Conservation (phyloP, 2,329 filamentous ascomycete genomes). For the Cordyceps javanica region DNA sequence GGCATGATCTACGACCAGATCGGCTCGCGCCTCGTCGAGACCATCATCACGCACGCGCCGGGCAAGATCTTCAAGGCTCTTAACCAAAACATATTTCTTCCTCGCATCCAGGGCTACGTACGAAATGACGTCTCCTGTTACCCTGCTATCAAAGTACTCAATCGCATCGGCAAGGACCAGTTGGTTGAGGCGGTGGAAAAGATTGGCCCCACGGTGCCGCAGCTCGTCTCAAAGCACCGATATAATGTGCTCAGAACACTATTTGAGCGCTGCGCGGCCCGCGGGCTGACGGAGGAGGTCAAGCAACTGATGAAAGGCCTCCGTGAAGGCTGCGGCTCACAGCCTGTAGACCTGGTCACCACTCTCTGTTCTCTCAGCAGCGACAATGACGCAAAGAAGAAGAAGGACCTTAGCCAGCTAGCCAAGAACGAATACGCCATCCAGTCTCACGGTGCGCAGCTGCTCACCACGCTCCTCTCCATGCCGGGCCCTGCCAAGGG, state of each 20-base stretch:
- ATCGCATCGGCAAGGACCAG: slow-evolving; percentile 81
- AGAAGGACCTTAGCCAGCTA: slow-evolving; percentile 31
- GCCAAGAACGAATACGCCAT: slow-evolving; percentile 52
- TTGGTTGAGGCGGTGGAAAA: slow-evolving; percentile 65
- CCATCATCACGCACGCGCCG: slow-evolving; percentile 71
- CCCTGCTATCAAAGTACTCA: slow-evolving; percentile 74
- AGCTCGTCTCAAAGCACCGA: slow-evolving; percentile 67
- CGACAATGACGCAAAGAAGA: slow-evolving; percentile 27
- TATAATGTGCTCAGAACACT: slow-evolving; percentile 75
- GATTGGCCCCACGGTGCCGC: slow-evolving; percentile 66
- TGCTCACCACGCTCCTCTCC: slow-evolving; percentile 72
- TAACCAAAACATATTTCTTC: slow-evolving; percentile 72
- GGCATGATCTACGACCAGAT: slow-evolving; percentile 84
- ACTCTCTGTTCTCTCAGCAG: slow-evolving; percentile 43
- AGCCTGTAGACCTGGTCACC: slow-evolving; percentile 41
- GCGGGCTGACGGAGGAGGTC: slow-evolving; percentile 51
- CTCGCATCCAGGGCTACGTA: slow-evolving; percentile 71
- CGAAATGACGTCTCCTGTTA: slow-evolving; percentile 90
- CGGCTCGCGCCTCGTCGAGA: slow-evolving; percentile 84
- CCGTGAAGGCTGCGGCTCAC: slow-evolving; percentile 40
- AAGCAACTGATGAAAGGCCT: slow-evolving; percentile 42
- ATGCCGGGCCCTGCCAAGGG: slow-evolving; percentile 66
- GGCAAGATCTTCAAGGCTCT: slow-evolving; percentile 88
- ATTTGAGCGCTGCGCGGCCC: slow-evolving; percentile 73
- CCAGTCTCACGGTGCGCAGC: slow-evolving; percentile 67